Conservation (phyloP, 2,329 filamentous ascomycete species). For the Pestalotiopsis sp. region DNA sequence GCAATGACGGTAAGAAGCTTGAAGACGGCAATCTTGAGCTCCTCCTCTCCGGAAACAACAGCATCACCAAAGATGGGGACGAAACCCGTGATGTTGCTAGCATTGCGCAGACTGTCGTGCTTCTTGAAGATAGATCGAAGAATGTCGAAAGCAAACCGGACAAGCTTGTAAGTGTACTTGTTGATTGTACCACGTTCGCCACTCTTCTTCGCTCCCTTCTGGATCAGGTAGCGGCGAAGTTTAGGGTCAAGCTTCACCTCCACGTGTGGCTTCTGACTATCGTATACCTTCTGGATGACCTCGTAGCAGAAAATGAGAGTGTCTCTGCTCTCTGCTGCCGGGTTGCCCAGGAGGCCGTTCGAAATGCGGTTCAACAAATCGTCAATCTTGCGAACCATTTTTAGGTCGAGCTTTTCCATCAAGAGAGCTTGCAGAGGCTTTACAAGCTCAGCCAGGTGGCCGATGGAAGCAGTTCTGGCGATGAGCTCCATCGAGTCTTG, state of each 20-base stretch:
- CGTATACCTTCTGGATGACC: conserved; percentile 85
- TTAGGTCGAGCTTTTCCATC: conserved; percentile 80
- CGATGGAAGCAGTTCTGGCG: conserved; percentile 78
- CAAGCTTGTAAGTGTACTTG: conserved; percentile 84
- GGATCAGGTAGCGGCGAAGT: conserved; percentile 76
- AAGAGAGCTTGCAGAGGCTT: conserved; percentile 78
- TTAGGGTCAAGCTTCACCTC: conserved; percentile 62
- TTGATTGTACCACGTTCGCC: conserved; percentile 72
- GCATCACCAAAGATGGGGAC: conserved; percentile 88
- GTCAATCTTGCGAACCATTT: conserved; percentile 87
- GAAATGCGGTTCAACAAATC: conserved; percentile 83
- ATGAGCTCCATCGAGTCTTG: conserved; percentile 96
- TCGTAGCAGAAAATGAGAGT: conserved; percentile 95
- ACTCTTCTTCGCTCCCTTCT: conserved; percentile 76
- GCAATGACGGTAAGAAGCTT: conserved; percentile 83
- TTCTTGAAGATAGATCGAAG: conserved; percentile 85
- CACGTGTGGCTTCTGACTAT: conserved; percentile 54
- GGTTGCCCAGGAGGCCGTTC: conserved; percentile 80
- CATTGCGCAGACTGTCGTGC: conserved; percentile 77
- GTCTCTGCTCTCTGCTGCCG: conserved; percentile 75
- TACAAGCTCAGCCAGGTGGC: conserved; percentile 73
- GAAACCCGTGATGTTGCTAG: conserved; percentile 81
- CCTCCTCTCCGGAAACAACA: conserved; percentile 81
- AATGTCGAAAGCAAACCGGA: conserved; percentile 85
- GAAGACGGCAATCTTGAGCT: conserved; percentile 87